Base-by-base conservation (phyloP, 441 rosid genomes). In the Adansonia grandidieri region DNA sequence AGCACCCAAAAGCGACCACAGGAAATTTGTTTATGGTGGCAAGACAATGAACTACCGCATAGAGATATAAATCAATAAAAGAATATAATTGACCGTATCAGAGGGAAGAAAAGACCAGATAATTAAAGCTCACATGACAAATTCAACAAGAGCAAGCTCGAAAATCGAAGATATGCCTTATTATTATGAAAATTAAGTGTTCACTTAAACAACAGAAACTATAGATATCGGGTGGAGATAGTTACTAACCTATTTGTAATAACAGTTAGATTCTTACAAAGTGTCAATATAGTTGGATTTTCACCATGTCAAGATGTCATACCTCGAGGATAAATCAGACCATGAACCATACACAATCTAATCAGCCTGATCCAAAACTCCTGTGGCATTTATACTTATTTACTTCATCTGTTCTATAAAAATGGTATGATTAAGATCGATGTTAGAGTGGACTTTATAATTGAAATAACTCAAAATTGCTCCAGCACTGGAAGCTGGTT, bases 291-390 rank as follows among this genome's bases (percentile, higher is more conserved):
- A 63, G 71, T 48, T 67, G 56, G 65, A 74, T 58, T 80, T 37
- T 77, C 64, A 73, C 48, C 74, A 67, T 20, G 81, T 81, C 61
- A 60, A 9, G 56, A 40, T 19, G 50, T 76, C 64, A 68, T 50
- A 80, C 67, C 80, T 61, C 78, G 19, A 32, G 63, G 53, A 65
- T 44, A 77, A 76, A 85, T 80, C 80, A 73, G 75, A 71, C 76
- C 60, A 57, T 50, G 64, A 53, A 76, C 79, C 80, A 82, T 86
- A 71, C 68, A 86, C 89, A 80, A 79, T 77, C 85, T 71, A 78
- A 77, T 66, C 65, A 73, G 44, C 80, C 64, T 73, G 77, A 78
- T 77, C 77, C 83, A 75, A 74, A 82, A 79, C 73, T 79, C 68
- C 58, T 45, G 17, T 57, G 22, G 45, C 73, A 53, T 75, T 71